phyloP scores from a whole-genome alignment of 495 filamentous ascomycete species.

The Trichoderma asperelloides region DNA sequence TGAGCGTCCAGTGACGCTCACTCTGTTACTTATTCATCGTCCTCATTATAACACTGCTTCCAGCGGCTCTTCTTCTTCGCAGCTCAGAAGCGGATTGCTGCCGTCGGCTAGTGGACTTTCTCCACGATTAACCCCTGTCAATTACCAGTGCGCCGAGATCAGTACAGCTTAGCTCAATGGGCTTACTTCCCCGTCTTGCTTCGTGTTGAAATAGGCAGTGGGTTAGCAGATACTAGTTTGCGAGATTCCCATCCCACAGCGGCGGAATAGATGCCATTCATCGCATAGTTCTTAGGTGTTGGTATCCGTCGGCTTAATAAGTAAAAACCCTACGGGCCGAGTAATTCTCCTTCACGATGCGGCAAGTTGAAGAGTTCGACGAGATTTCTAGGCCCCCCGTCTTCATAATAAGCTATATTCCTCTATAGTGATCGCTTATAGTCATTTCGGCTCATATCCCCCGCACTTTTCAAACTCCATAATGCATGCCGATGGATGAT shows the following conservation, averaged over 20 bases:
- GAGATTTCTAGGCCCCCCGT: background rate
- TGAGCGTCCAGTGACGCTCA: background rate
- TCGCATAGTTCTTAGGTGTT: background rate
- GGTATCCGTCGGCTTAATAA: background rate
- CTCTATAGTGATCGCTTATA: background rate
- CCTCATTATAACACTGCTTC: background rate
- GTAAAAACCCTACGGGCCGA: background rate
- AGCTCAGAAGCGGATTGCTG: background rate
- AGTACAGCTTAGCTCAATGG: background rate
- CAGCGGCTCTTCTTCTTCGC: background rate
- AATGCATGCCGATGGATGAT: background rate
- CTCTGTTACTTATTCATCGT: background rate
- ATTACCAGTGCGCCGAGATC: background rate
- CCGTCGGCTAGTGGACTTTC: background rate
- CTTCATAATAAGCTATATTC: background rate
- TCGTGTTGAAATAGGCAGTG: background rate
- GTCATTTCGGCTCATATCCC: background rate
- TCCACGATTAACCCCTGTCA: background rate
- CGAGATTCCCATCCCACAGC: background rate
- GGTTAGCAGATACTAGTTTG: background rate
- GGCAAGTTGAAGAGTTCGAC: background rate
- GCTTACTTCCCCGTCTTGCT: too few species aligned
- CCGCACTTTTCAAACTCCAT: background rate
- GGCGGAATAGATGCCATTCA: background rate
- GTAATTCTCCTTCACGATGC: background rate